Evolutionary conservation across 306 rosid species (phyloP).

Genomic region (Prunus salicina): DNA sequence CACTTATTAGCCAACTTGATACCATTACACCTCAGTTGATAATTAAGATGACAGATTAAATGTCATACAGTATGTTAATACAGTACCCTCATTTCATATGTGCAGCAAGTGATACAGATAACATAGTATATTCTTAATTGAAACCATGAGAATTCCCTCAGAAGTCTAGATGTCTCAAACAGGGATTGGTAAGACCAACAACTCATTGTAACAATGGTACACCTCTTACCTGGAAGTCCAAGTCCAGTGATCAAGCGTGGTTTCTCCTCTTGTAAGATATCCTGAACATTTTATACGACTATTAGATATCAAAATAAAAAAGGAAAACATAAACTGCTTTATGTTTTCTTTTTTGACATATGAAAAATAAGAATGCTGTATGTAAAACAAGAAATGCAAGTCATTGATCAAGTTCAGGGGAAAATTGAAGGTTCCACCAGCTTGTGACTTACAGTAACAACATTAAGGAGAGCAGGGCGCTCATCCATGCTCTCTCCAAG

Average conservation of each 20-base stretch:
- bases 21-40: not conserved
- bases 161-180: constrained; percentile 4
- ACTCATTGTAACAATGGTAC: constrained; percentile 1
- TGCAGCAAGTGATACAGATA: not conserved
- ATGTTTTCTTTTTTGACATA: not conserved
- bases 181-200: not conserved
- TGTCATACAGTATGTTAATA: not conserved
- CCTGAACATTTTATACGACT: constrained; percentile 41
- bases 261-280: constrained; percentile 65
- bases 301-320: not conserved
- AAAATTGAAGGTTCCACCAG: not conserved
- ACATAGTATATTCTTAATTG: not conserved
- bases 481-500: constrained; percentile 85
- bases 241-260: constrained; percentile 89
- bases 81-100: not conserved
- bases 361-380: not conserved
- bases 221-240: constrained; percentile 81
- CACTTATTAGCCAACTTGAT: not conserved
- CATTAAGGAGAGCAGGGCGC: constrained; percentile 68
- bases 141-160: not conserved
- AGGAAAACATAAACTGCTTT: not conserved
- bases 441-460: constrained; percentile 52
- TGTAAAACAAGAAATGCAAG: not conserved
- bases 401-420: not conserved
- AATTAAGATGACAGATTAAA: not conserved